Evolutionary conservation across 148 eudicot genomes (phyloP).

Genomic region (Chenopodium berlandieri): DNA sequence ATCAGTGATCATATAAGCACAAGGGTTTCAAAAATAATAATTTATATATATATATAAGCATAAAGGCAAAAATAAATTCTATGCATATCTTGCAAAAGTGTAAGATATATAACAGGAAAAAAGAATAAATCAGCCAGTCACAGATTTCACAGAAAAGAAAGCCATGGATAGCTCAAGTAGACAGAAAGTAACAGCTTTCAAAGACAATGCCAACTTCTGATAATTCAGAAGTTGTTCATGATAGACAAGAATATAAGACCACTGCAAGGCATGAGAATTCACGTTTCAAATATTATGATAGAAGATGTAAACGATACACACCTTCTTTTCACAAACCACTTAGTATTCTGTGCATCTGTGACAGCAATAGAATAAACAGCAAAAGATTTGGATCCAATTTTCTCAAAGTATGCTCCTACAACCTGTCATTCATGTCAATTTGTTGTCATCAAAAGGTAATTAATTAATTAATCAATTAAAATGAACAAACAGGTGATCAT

Average conservation of each 20-base stretch:
- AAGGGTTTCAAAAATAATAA: not conserved
- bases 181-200: not conserved
- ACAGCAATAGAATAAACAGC: conserved; percentile 96
- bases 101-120: not conserved
- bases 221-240: not conserved
- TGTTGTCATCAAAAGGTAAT: not conserved
- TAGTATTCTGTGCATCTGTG: conserved; percentile 66
- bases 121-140: not conserved
- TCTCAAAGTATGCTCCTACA: conserved; percentile 89
- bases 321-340: conserved; percentile 99
- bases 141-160: conserved; percentile 5
- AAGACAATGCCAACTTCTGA: not conserved
- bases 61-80: not conserved
- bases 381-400: conserved; percentile 86
- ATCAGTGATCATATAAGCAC: conserved; percentile 5
- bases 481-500: not conserved
- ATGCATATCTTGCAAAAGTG: not conserved
- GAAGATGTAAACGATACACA: conserved; percentile 19
- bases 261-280: too few species aligned
- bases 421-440: conserved; percentile 49
- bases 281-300: not conserved
- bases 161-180: not conserved
- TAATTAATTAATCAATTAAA: not conserved
- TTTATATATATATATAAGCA: not conserved
- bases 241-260: conserved; percentile 9